Conservation (phyloP, 208 protist genomes). For the Leptomonas pyrrhocoris region DNA sequence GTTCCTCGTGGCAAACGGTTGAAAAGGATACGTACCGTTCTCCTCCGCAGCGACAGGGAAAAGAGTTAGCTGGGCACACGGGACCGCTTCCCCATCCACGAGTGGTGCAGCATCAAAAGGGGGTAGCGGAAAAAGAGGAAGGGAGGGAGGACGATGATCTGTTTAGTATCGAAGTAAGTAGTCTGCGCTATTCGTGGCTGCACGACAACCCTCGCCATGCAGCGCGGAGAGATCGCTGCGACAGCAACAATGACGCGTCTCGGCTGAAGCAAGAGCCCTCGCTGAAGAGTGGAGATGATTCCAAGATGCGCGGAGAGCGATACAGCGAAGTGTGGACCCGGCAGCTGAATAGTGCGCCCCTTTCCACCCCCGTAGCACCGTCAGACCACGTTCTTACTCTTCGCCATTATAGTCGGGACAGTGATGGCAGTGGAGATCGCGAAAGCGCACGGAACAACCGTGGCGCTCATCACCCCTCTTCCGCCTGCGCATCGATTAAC, state of each 20-base stretch:
- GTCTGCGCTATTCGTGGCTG: not conserved
- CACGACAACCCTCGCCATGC: not conserved
- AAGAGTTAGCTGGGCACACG: not conserved
- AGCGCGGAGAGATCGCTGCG: not conserved
- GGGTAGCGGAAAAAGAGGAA: not conserved
- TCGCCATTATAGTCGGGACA: not conserved
- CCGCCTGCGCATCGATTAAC: constrained; percentile 8
- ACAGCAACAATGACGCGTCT: not conserved
- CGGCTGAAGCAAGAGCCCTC: not conserved
- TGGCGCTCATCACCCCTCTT: not conserved
- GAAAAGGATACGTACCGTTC: not conserved
- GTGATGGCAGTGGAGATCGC: not conserved
- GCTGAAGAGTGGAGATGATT: not conserved
- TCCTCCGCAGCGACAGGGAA: not conserved
- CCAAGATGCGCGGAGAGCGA: too few species aligned
- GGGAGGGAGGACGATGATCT: not conserved
- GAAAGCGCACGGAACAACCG: not conserved
- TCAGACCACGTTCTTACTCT: not conserved
- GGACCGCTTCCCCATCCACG: not conserved
- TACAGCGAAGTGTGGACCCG: not conserved
- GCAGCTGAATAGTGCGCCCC: constrained; percentile 4
- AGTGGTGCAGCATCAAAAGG: not conserved
- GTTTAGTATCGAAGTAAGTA: not conserved
- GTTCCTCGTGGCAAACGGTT: not conserved
- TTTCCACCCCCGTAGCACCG: not conserved